Percentiles rank a stretch among this genome's conserved stretches.
phyloP scores from a whole-genome alignment of 2,329 filamentous ascomycete species.

The Paracorniculantispora psalliotae region DNA sequence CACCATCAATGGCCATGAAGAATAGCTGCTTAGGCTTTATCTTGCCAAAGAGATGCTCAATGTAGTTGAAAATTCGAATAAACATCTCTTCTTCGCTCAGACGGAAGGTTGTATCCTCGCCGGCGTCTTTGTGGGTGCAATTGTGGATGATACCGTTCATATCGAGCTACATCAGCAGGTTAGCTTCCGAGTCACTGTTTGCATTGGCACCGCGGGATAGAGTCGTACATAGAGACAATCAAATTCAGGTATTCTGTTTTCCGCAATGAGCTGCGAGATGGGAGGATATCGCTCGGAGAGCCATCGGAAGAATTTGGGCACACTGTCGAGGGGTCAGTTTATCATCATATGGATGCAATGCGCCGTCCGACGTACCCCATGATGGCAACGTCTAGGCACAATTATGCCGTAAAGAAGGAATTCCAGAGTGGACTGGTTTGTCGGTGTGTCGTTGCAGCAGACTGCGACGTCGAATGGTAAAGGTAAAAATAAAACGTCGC shows the following conservation, averaged over 20 bases:
- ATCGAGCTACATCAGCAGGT: conserved; percentile 55
- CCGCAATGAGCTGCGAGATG: conserved; percentile 96
- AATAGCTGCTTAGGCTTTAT: conserved; percentile 98
- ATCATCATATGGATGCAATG: neutral
- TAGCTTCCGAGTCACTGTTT: conserved; percentile 34
- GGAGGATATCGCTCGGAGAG: conserved; percentile 98
- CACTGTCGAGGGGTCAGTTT: conserved; percentile 35
- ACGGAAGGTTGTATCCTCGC: conserved; percentile 81
- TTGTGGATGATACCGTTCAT: conserved; percentile 99
- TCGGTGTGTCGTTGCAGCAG: neutral
- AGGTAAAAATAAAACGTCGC: neutral
- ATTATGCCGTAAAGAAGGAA: neutral
- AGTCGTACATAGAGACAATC: conserved; percentile 80
- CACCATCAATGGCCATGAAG: conserved; percentile 99
- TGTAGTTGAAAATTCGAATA: conserved; percentile 99
- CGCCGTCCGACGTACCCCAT: conserved; percentile 9
- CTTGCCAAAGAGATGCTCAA: conserved; percentile 96
- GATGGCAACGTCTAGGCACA: neutral
- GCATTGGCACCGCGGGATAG: conserved; percentile 15
- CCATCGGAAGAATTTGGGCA: conserved; percentile 96
- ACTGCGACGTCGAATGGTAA: neutral
- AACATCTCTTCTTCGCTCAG: conserved; percentile 99
- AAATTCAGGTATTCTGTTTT: conserved; percentile 98
- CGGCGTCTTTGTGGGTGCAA: conserved; percentile 92
- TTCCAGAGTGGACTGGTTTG: neutral